phyloP scores from a whole-genome alignment of 345 rosid species.

The Draba incana region DNA sequence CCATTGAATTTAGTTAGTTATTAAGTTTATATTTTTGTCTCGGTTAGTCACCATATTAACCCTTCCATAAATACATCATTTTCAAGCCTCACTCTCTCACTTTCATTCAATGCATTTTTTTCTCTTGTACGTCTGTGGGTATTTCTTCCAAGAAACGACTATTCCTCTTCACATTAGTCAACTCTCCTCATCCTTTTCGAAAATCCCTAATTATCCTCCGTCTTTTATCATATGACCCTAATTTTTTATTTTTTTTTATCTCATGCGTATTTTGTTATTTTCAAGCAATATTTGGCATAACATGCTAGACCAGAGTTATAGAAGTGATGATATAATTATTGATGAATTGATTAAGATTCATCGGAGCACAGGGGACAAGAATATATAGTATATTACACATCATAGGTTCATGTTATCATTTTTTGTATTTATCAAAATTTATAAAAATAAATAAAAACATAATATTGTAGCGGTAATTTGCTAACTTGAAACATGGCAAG shows the following conservation, averaged over 20 bases:
- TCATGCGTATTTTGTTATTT: neutral
- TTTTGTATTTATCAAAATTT: neutral
- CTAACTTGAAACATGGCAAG: constrained; percentile 5
- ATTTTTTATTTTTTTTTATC: neutral
- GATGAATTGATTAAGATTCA: neutral
- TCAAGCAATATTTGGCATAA: neutral
- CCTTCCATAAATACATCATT: neutral
- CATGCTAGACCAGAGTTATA: neutral
- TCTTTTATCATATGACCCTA: no score
- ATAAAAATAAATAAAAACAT: no score
- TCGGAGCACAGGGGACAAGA: neutral
- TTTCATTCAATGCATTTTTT: neutral
- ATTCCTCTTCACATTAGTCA: neutral
- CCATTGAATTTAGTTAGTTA: no score
- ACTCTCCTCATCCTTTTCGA: neutral
- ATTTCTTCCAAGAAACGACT: neutral
- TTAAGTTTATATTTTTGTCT: no score
- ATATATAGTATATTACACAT: no score
- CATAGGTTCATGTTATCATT: neutral
- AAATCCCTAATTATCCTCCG: neutral
- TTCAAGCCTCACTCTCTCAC: neutral
- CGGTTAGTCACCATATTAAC: no score
- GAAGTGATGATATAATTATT: neutral
- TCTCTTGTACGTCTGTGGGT: neutral
- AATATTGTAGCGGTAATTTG: neutral